Conservation (phyloP, 2,329 filamentous ascomycete genomes). For the Colletotrichum simmondsii region DNA sequence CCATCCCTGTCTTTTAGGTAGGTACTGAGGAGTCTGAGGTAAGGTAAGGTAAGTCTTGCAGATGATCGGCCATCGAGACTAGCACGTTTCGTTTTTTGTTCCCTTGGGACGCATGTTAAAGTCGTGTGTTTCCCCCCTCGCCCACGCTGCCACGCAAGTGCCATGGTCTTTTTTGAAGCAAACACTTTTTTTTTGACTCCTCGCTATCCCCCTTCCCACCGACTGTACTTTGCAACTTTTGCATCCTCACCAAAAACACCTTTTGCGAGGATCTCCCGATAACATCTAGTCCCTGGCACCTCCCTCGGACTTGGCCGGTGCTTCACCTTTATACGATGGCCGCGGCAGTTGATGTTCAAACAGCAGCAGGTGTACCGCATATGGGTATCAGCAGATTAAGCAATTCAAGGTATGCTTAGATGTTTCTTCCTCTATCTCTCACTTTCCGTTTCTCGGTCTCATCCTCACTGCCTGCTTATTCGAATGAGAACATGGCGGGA, state of each 20-base stretch:
- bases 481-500: too few relatives aligned
- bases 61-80: background rate
- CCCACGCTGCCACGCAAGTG: background rate
- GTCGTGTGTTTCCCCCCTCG: background rate
- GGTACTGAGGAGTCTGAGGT: background rate
- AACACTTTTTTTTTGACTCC: too few relatives aligned
- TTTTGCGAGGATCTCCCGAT: background rate
- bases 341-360: slow-evolving; percentile 14
- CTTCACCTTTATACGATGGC: slow-evolving; percentile 14
- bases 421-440: background rate
- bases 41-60: background rate
- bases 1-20: too few relatives aligned
- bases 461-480: background rate
- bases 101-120: slow-evolving; percentile 8
- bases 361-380: background rate
- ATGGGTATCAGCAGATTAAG: background rate
- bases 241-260: background rate
- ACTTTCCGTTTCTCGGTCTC: background rate
- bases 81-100: background rate
- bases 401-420: slow-evolving; percentile 1
- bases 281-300: background rate
- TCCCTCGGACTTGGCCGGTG: background rate
- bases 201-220: background rate
- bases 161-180: background rate
- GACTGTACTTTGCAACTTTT: background rate